Conservation (phyloP, 305 asterid species). For the Fraxinus greggii region DNA sequence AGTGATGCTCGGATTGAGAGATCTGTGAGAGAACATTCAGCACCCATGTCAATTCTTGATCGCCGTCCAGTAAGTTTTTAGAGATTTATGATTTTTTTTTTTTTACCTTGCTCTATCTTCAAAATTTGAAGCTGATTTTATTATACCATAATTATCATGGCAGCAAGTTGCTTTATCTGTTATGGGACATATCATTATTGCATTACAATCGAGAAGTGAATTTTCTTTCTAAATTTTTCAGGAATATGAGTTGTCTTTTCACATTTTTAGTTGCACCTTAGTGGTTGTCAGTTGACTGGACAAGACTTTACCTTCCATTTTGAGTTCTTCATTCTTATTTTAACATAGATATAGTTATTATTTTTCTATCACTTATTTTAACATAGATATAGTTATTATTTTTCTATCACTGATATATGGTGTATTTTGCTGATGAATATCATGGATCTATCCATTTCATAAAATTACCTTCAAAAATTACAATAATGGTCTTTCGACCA, state of each 20-base stretch:
- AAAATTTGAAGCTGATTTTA: conserved; percentile 6
- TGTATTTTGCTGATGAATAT: not conserved
- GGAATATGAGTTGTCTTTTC: not conserved
- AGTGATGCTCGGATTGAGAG: conserved; percentile 96
- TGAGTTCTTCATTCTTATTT: conserved; percentile 7
- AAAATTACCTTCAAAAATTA: conserved; percentile 3
- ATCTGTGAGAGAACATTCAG: conserved; percentile 83
- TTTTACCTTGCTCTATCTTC: conserved; percentile 9
- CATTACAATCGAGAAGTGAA: not conserved
- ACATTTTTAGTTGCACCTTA: not conserved
- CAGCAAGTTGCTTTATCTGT: not conserved
- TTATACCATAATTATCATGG: not conserved
- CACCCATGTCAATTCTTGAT: conserved; percentile 87
- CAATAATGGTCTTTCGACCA: not conserved
- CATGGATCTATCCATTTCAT: not conserved
- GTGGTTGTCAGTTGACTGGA: conserved; percentile 11
- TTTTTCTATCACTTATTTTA: conserved; percentile 5
- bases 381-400: not conserved
- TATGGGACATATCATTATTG: conserved; percentile 1
- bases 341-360: not conserved
- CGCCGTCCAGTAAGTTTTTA: conserved; percentile 68
- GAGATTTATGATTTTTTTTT: conserved; percentile 18
- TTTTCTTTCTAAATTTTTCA: not conserved
- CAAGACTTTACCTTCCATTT: not conserved
- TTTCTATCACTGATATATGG: conserved; percentile 8